Conservation (phyloP, 202 grass and related monocot species). For the Digitaria exilis region DNA sequence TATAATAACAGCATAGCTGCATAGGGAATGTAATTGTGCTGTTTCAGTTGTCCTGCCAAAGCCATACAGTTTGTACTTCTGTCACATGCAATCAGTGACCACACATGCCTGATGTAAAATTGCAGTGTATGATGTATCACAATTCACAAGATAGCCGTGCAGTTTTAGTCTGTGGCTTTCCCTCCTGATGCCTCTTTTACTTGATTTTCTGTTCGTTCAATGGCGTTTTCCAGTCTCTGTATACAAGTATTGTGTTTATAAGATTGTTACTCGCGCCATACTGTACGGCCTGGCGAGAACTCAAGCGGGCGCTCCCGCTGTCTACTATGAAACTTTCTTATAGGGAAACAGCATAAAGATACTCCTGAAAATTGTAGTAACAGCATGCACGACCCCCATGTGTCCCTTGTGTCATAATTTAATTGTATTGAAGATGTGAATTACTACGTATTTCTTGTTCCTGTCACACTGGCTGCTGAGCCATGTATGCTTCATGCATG, state of each 20-base stretch:
- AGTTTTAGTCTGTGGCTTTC: neutral
- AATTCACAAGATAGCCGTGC: neutral
- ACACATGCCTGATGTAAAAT: constrained; percentile 27
- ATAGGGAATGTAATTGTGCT: constrained; percentile 42
- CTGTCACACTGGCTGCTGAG: neutral
- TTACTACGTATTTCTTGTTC: no score
- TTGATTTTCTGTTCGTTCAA: neutral
- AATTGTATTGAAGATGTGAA: neutral
- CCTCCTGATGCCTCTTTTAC: neutral
- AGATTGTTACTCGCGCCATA: neutral
- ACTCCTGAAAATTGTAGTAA: neutral
- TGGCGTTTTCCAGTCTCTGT: neutral
- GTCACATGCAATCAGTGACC: neutral
- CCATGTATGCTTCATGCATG: neutral
- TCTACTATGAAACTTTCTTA: neutral
- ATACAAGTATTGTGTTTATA: neutral
- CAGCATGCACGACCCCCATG: neutral
- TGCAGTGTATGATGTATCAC: constrained; percentile 3
- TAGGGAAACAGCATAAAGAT: neutral
- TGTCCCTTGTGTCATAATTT: no score
- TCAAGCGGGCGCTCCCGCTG: neutral
- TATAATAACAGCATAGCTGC: constrained; percentile 46
- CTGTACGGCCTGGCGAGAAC: neutral
- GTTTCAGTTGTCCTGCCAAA: constrained; percentile 5
- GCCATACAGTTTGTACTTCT: constrained; percentile 37